Conservation (phyloP, 768 basidiomycete genomes). For the Naganishia kalamii region DNA sequence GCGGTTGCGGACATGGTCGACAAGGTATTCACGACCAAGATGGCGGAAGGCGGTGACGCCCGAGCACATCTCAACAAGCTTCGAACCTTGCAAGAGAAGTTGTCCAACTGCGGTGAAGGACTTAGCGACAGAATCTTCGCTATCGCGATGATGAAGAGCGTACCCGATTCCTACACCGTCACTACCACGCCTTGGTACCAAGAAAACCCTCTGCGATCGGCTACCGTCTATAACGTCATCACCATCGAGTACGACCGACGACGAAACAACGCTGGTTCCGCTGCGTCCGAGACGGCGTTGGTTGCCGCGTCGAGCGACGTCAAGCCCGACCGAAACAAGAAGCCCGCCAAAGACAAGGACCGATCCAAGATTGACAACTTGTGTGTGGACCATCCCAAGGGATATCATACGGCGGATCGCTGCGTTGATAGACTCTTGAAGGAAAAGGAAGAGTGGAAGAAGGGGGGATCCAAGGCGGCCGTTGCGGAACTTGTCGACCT, state of each 20-base stretch:
- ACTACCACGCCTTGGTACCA: not conserved
- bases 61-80: not conserved
- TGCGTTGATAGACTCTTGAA: too few species aligned
- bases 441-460: too few species aligned
- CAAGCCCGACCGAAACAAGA: not conserved
- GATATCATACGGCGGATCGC: not conserved
- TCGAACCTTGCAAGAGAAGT: not conserved
- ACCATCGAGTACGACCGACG: too few species aligned
- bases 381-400: not conserved
- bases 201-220: not conserved
- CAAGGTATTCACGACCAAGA: not conserved
- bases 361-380: not conserved
- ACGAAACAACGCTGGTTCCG: not conserved
- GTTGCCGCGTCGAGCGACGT: not conserved
- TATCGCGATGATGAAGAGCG: not conserved
- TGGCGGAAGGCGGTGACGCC: not conserved
- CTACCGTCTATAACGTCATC: not conserved
- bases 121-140: not conserved
- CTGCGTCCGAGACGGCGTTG: not conserved
- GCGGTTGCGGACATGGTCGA: not conserved
- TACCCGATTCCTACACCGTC: not conserved
- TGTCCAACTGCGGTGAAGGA: not conserved
- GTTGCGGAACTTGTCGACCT: too few species aligned
- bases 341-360: not conserved
- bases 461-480: too few species aligned